Base-by-base conservation (phyloP, 2,329 filamentous ascomycete species). In the Myriosclerotinia scirpicola region DNA sequence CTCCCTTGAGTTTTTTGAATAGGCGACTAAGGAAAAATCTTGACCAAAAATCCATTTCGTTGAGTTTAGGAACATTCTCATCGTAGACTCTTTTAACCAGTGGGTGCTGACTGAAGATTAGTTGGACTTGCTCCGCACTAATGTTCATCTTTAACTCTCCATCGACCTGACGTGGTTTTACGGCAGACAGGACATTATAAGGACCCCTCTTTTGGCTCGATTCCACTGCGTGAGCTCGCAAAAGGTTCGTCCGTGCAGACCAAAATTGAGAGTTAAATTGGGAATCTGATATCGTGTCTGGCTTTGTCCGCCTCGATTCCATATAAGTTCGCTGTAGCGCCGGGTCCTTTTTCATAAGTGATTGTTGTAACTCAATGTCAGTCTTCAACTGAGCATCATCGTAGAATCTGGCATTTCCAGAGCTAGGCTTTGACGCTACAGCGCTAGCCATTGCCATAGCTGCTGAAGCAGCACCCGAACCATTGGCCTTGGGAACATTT, bases 201-300 rank as follows among this genome's bases (percentile, higher is more conserved):
- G 92, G 88, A 7, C 94, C 95, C 71, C 91, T 90, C 72, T 88
- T 90, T 80, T 99, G 96, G 67, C 87, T 88, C 65, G 86, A 88
- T 78, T 98, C 93, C 55, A 97, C 95, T 1, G 93, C 93, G 79
- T 97, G 91, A 0, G 94, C 90, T 15, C 95, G 90, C 40, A 99
- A 83, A 42, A 97, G 81, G 76, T 92, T 92, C 56, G 93, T 85
- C 55, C 96, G 85, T 2, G 92, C 92, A 1, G 92, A 92, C 95
- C 95, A 99, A 80, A 99, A 99, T 77, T 97, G 94, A 1, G 87
- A 83, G 72, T 94, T 93, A 77, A 98, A 97, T 54, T 93, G 89
- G 1, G 86, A 85, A 38, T 90, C 87, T 0, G 90, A 89, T 69
- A 98, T 89, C 2, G 90, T 88, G 9, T 94, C 90, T 0, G 94